Evolutionary conservation across 202 grass and related monocot species (phyloP).

Genomic region (Bolboschoenoplectus hybrid): DNA sequence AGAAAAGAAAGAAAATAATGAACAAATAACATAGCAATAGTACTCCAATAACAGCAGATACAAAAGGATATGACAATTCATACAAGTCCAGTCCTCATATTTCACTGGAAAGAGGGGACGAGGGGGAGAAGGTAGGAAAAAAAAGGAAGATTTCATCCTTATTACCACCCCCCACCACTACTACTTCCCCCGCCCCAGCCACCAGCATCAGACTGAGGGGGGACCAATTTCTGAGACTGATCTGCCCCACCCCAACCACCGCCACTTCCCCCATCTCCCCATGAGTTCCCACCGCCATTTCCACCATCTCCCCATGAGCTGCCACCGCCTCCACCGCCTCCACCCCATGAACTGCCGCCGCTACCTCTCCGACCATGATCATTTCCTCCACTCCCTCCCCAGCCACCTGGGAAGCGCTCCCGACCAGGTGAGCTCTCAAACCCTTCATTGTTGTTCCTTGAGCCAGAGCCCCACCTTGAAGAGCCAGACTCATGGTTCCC

Average conservation of each 20-base stretch:
- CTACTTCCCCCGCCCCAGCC: slow-evolving; percentile 38
- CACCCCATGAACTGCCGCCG: slow-evolving; percentile 16
- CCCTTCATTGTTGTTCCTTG: slow-evolving; percentile 33
- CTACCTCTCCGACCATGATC: slow-evolving; percentile 21
- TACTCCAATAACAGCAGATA: slow-evolving; percentile 24
- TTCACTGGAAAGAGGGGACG: neutral
- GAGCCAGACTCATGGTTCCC: slow-evolving; percentile 43
- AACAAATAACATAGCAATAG: slow-evolving; percentile 18
- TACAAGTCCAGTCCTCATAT: slow-evolving; percentile 1
- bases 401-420: neutral
- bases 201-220: slow-evolving; percentile 48
- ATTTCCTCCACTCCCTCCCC: slow-evolving; percentile 30
- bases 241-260: slow-evolving; percentile 47
- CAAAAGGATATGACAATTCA: neutral
- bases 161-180: slow-evolving; percentile 50
- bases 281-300: slow-evolving; percentile 39
- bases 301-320: slow-evolving; percentile 27
- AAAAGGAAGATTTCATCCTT: slow-evolving; percentile 21
- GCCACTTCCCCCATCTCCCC: slow-evolving; percentile 14
- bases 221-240: slow-evolving; percentile 49
- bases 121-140: neutral
- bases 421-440: too few species aligned
- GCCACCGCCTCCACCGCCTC: neutral
- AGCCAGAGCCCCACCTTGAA: slow-evolving; percentile 42
- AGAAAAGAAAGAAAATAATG: neutral